Conservation (phyloP, 2,329 filamentous ascomycete genomes). For the Cytospora schulzeri region DNA sequence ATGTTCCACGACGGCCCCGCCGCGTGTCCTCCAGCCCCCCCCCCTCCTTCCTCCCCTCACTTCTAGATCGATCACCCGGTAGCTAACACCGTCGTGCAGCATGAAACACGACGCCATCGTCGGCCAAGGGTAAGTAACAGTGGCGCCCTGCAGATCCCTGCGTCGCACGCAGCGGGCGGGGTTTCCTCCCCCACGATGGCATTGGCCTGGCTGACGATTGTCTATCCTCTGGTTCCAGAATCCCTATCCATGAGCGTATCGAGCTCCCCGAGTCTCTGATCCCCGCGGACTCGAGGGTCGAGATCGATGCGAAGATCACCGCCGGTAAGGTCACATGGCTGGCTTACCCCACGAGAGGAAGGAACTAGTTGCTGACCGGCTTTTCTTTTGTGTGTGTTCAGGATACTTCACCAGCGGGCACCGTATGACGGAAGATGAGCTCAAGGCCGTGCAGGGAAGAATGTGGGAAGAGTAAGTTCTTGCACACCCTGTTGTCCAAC, state of each 20-base stretch:
- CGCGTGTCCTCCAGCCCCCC: neutral
- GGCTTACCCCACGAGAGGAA: too few relatives aligned
- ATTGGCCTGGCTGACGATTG: slow-evolving; percentile 28
- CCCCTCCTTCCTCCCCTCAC: too few relatives aligned
- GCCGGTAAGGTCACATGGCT: slow-evolving; percentile 62
- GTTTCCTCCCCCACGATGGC: neutral
- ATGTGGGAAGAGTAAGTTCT: slow-evolving; percentile 79
- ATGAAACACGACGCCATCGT: slow-evolving; percentile 93
- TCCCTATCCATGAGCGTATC: slow-evolving; percentile 85
- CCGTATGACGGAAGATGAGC: slow-evolving; percentile 83
- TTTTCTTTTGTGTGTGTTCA: too few relatives aligned
- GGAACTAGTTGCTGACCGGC: slow-evolving; percentile 14
- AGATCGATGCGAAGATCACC: slow-evolving; percentile 98
- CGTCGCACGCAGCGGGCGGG: slow-evolving; percentile 9
- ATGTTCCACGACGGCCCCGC: neutral
- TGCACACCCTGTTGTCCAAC: neutral
- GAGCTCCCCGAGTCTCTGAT: slow-evolving; percentile 94
- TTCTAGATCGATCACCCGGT: slow-evolving; percentile 13
- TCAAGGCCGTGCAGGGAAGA: slow-evolving; percentile 82
- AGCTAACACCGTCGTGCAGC: slow-evolving; percentile 45
- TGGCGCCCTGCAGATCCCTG: slow-evolving; percentile 1
- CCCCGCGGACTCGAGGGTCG: slow-evolving; percentile 91
- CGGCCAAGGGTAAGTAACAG: slow-evolving; percentile 65
- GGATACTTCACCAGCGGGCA: slow-evolving; percentile 85
- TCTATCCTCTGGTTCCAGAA: slow-evolving; percentile 46